A percentile compares a stretch with the other conserved stretches of the same genome.
Conservation (phyloP, 2,329 filamentous ascomycete species). For the Phialophora expanda region DNA sequence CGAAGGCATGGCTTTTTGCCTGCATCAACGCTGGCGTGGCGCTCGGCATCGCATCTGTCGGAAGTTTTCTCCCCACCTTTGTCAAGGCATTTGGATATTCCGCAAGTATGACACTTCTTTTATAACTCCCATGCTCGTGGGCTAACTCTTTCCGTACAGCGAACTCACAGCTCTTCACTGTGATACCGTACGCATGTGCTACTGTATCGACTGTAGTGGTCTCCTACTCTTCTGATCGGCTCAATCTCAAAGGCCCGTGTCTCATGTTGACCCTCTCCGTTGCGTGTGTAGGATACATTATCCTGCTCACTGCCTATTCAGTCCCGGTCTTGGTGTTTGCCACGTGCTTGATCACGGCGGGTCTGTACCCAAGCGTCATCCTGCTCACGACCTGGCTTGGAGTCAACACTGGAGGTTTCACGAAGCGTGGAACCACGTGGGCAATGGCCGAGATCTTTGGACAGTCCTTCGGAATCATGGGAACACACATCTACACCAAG, state of each 20-base stretch:
- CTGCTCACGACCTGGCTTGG: slow-evolving; percentile 21
- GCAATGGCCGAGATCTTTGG: slow-evolving; percentile 24
- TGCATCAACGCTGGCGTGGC: slow-evolving; percentile 19
- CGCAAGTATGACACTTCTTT: slow-evolving; percentile 8
- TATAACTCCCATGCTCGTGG: background rate
- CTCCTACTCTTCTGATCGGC: slow-evolving; percentile 12
- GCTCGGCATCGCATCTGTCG: slow-evolving; percentile 18
- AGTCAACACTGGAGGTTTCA: slow-evolving; percentile 27
- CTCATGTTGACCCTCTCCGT: slow-evolving; percentile 14
- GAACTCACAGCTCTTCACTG: slow-evolving; percentile 21
- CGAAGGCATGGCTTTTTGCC: slow-evolving; percentile 22
- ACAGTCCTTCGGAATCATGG: slow-evolving; percentile 28
- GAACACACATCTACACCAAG: slow-evolving; percentile 21
- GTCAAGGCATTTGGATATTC: slow-evolving; percentile 25
- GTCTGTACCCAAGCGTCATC: slow-evolving; percentile 28
- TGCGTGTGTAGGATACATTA: slow-evolving; percentile 18
- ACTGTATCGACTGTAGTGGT: slow-evolving; percentile 3
- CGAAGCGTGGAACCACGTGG: slow-evolving; percentile 28
- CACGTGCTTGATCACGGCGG: slow-evolving; percentile 25
- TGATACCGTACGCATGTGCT: slow-evolving; percentile 27
- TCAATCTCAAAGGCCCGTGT: slow-evolving; percentile 16
- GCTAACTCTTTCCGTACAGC: background rate
- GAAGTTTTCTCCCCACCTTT: slow-evolving; percentile 23
- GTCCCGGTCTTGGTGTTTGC: slow-evolving; percentile 17
- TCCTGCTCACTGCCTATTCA: slow-evolving; percentile 12